Base-by-base conservation (phyloP, 257 asterid genomes). In the Rubia yunnanensis region DNA sequence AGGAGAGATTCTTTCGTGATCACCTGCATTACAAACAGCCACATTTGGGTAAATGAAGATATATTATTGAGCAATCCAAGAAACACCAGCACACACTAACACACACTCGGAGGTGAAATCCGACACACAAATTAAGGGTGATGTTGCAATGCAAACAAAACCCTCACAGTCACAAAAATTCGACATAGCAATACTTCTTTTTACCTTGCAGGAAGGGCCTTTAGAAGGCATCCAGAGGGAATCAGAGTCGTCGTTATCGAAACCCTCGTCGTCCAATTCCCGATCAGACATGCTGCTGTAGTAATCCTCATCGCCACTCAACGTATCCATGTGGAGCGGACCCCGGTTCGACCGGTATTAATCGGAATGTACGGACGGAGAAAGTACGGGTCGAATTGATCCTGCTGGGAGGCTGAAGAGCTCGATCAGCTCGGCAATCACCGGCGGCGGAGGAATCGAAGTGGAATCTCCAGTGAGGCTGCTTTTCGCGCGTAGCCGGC, bases 1-100 rank as follows among this genome's bases (percentile, higher is more conserved):
- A 88, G 66, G 64, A 94, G 87, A 65, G 99, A 94, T 79, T 82
- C 99, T 63, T 71, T 84, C 3, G 95, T 94, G 70, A 94, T 94
- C 11, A 94, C 92, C 99, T 94, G 87, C 67, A 77, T 76, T 65
- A 64, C 41, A 44, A 44, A 44, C 49, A 66, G 63, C 10, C n/a
- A 57, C 38, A 57, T 57, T 27, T 17, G 26, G 3, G 38, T 3
- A 41, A 39, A 10, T 39, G 5, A 39, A 39, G 11, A 39, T 13
- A 3, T 5, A 41, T 41, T 13, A 14, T 15, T 38, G 46, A 15
- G 46, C n/a, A n/a, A n/a, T 10, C 14, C 15, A 15, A 10, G 46
- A 9, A 15, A 10, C 46, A 38, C 17, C 11, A 38, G n/a, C n/a
- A 39, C 52, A 44, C 7, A 15, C 26, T 8, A 15, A 30, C 48